Evolutionary conservation across 306 rosid species (phyloP).

Genomic region (Pueraria montana): DNA sequence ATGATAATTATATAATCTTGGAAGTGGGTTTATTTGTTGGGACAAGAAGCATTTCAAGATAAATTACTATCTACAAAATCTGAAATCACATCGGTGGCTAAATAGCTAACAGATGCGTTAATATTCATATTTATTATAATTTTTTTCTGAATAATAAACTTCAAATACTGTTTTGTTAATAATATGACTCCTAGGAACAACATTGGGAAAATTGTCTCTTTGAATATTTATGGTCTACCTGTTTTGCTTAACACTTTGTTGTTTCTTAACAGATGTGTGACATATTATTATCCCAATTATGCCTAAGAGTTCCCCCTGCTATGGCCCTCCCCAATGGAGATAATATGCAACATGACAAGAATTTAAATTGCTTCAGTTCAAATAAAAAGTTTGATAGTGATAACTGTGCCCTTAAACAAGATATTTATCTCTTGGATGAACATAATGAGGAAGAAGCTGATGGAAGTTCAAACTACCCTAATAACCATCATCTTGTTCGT

Average conservation of each 20-base stretch:
- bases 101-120: neutral
- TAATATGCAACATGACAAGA: too few relatives aligned
- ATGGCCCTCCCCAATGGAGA: too few relatives aligned
- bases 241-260: slow-evolving; percentile 37
- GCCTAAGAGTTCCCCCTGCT: slow-evolving; percentile 73
- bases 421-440: slow-evolving; percentile 52
- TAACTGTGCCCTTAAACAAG: slow-evolving; percentile 40
- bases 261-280: slow-evolving; percentile 84
- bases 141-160: slow-evolving; percentile 15
- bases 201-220: slow-evolving; percentile 29
- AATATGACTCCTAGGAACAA: slow-evolving; percentile 17
- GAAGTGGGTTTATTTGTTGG: slow-evolving; percentile 16
- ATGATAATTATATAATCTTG: slow-evolving; percentile 11
- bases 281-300: slow-evolving; percentile 86
- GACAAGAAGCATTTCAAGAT: slow-evolving; percentile 7
- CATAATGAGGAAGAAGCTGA: slow-evolving; percentile 60
- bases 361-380: too few relatives aligned
- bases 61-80: slow-evolving; percentile 4
- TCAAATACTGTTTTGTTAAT: neutral
- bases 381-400: too few relatives aligned
- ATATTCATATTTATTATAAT: neutral
- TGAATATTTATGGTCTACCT: neutral
- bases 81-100: slow-evolving; percentile 1
- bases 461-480: slow-evolving; percentile 57
- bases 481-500: slow-evolving; percentile 57